Conservation (phyloP, 2,329 filamentous ascomycete species). For the Cordyceps cateniannulata region DNA sequence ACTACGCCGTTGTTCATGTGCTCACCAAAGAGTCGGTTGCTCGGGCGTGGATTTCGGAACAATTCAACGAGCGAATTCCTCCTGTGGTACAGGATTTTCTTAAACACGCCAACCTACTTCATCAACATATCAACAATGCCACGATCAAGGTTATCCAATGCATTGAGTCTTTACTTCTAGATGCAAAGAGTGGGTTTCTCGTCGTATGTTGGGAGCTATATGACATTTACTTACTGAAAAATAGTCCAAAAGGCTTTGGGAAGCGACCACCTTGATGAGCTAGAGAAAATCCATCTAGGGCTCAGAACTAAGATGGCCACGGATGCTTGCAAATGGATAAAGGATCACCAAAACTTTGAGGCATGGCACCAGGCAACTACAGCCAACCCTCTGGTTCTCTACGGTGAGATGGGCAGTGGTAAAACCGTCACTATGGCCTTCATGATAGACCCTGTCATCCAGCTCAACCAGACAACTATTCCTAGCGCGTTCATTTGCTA, state of each 20-base stretch:
- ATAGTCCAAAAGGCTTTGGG: not conserved
- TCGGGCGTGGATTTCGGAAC: conserved; percentile 5
- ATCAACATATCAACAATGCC: not conserved
- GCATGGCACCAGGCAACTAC: not conserved
- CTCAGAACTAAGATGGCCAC: not conserved
- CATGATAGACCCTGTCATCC: not conserved
- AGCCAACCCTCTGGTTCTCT: not conserved
- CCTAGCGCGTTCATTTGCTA: not conserved
- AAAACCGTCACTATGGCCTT: conserved; percentile 6
- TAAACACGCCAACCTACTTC: not conserved
- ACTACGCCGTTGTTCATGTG: not conserved
- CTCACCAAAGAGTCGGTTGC: not conserved
- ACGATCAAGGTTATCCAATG: not conserved
- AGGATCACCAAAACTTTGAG: not conserved
- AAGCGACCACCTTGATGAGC: not conserved
- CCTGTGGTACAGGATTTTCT: conserved; percentile 2
- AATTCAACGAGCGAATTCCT: conserved; percentile 7
- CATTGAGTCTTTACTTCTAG: not conserved
- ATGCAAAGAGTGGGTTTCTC: not conserved
- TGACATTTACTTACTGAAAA: not conserved
- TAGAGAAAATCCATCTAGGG: not conserved
- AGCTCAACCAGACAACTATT: not conserved
- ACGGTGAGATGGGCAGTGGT: conserved; percentile 8
- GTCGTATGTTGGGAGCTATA: not conserved
- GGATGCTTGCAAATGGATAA: not conserved